Base-by-base conservation (phyloP, 805 yeast species). In the Wickerhamiella sorbophila region DNA sequence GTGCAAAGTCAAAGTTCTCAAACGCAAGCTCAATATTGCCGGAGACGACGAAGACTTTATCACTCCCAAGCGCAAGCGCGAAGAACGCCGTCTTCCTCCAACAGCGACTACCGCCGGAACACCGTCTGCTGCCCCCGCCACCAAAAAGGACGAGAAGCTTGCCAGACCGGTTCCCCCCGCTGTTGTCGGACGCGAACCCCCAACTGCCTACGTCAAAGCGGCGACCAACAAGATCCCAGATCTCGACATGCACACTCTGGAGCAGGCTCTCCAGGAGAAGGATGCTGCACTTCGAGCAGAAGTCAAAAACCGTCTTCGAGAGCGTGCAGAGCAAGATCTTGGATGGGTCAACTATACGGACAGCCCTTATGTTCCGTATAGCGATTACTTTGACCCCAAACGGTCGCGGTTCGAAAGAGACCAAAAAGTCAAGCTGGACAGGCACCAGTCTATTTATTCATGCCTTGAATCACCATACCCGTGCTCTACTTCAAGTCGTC, bases 151-250 rank as follows among this genome's bases (percentile, higher is more conserved):
- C 41, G 46, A 46, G 31, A 40, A 48, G 20, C 33, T 39, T 48
- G 53, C 46, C 31, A 44, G 46, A 37, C 42, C 45, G 15, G 12
- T 6, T 12, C 10, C 12, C 10, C 29, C 29, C 29, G 42, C 46
- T 3, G 42, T 48, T 24, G 42, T 45, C 2, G 44, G 45, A 15
- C 26, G 44, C 10, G 40, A 33, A 5, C 31, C 44, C 6, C 15
- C 33, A 15, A n/a, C 31, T 31, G 38, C 31, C 21, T 20, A 3
- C 29, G 18, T 31, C 18, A 82, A 86, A 63, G 93, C 85, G 51
- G 94, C 95, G 2, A 79, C 91, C 31, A 81, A 95, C 1, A 83
- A 85, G 60, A 82, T 88, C 48, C 96, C 97, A 14, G 96, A 88
- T 60, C 71, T 87, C 70, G 94, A 85, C 37, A 66, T 88, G 46